phyloP scores from a whole-genome alignment of 805 yeast genomes.

The Metschnikowia aberdeeniae region DNA sequence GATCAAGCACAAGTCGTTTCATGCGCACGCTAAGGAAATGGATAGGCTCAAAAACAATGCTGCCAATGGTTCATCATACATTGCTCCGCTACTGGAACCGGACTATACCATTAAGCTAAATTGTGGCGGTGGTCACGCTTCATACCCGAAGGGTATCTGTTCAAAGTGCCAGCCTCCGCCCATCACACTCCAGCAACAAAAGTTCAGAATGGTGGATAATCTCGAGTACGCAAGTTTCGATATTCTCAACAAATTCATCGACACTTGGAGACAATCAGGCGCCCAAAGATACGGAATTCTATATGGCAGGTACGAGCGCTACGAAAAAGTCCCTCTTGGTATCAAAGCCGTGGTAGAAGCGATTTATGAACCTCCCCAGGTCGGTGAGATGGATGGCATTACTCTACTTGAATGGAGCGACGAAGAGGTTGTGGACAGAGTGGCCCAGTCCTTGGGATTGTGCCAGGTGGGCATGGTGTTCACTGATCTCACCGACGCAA shows the following conservation, averaged over 20 bases:
- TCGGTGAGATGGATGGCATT: conserved; percentile 81
- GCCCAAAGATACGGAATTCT: conserved; percentile 81
- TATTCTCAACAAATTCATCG: conserved; percentile 78
- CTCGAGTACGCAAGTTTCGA: conserved; percentile 79
- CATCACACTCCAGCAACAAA: conserved; percentile 84
- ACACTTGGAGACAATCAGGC: conserved; percentile 88
- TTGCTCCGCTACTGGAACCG: conserved; percentile 75
- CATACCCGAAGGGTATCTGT: conserved; percentile 94
- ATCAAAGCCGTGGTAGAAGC: conserved; percentile 92
- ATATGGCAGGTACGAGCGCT: conserved; percentile 75
- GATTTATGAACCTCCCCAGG: conserved; percentile 89
- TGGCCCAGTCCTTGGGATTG: conserved; percentile 60
- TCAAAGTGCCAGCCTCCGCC: conserved; percentile 97
- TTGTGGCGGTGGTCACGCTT: conserved; percentile 80
- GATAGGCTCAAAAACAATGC: conserved; percentile 64
- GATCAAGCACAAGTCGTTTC: conserved; percentile 86
- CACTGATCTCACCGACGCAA: conserved; percentile 87
- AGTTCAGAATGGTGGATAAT: conserved; percentile 95
- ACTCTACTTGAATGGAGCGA: conserved; percentile 55
- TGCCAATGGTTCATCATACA: conserved; percentile 56
- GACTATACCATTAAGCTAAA: conserved; percentile 57
- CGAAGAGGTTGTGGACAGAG: conserved; percentile 46
- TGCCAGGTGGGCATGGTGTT: conserved; percentile 77
- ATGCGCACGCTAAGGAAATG: conserved; percentile 71
- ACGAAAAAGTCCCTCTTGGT: conserved; percentile 86